Conservation (phyloP, 139 green algal species). For the Coelastrella sp. region DNA sequence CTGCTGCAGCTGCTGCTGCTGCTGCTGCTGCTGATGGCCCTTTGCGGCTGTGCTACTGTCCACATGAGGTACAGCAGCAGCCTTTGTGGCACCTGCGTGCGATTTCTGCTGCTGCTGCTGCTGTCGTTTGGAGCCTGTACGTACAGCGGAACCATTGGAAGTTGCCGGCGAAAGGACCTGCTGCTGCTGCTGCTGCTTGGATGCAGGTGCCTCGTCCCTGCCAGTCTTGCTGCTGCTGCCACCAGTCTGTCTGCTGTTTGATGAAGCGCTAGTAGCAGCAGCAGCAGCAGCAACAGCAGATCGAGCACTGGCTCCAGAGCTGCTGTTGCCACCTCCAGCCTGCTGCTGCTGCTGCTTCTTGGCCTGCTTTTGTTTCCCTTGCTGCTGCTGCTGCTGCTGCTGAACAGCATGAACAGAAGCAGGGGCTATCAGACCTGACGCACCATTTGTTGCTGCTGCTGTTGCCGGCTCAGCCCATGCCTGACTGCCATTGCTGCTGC, state of each 20-base stretch:
- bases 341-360: not conserved
- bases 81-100: not conserved
- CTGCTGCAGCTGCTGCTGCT: not conserved
- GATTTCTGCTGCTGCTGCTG: not conserved
- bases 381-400: not conserved
- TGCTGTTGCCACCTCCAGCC: not conserved
- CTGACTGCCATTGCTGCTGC: not conserved
- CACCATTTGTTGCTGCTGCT: constrained; percentile 12
- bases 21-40: not conserved
- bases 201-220: not conserved
- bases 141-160: not conserved
- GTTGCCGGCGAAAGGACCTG: not conserved
- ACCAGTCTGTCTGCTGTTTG: not conserved
- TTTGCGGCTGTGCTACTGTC: not conserved
- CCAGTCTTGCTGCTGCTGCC: constrained; percentile 8
- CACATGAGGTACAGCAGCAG: not conserved
- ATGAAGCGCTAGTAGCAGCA: not conserved
- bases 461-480: not conserved
- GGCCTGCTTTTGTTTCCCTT: not conserved
- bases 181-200: constrained; percentile 7
- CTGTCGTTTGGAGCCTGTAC: not conserved
- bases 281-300: constrained; percentile 14
- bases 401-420: not conserved
- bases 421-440: not conserved
- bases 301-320: not conserved